Evolutionary conservation across 2,329 filamentous ascomycete species (phyloP), one percentile per base, ranked within the genome.

Genomic region (Drechslerella stenobrocha): DNA sequence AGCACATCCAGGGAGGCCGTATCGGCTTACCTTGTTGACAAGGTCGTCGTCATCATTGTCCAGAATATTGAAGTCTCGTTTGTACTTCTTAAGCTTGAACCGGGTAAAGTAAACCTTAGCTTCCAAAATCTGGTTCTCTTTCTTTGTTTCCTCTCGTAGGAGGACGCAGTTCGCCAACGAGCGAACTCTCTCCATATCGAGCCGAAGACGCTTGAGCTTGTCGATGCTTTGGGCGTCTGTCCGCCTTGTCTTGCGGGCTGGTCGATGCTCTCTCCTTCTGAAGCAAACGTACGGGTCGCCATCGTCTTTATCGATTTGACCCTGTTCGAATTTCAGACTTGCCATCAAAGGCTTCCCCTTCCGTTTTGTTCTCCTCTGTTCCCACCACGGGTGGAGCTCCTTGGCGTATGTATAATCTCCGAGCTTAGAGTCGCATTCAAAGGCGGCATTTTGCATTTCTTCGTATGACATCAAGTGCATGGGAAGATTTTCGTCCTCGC

Each of bases 261-360:
- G 90, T 61, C 93, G 87, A 46, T 95, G 89, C 77, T 98, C 93
- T 70, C 93, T 88, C 73, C 93, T 86, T 75, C 93, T 85, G 83
- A 98, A 98, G 78, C 93, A 98, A 74, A 98, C 91, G 78, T 96
- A 98, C 48, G 93, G 93, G 77, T 98, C 93, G 73, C 89, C 85
- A 75, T 98, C 93, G 76, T 98, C 93, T 69, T 87, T 95, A 71
- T 97, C 92, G 51, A 69, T 61, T 75, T 90, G 88, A 70, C 93
- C 90, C 46, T 87, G 95, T 79, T 98, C 93, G 71, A 96, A 93
- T 79, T 96, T 96, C 75, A 97, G 84, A 20, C 80, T 81, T 5
- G 90, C 84, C 74, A 91, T 87, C 69, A 97, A 79, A 3, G 86
- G 79, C 72, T 82, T 85, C 75, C 92, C 93, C 71, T 83, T 84